A percentile compares a stretch with the other conserved stretches of the same genome.
Conservation (phyloP, 1,284 basidiomycete species). For the Cryptococcus depauperatus region DNA sequence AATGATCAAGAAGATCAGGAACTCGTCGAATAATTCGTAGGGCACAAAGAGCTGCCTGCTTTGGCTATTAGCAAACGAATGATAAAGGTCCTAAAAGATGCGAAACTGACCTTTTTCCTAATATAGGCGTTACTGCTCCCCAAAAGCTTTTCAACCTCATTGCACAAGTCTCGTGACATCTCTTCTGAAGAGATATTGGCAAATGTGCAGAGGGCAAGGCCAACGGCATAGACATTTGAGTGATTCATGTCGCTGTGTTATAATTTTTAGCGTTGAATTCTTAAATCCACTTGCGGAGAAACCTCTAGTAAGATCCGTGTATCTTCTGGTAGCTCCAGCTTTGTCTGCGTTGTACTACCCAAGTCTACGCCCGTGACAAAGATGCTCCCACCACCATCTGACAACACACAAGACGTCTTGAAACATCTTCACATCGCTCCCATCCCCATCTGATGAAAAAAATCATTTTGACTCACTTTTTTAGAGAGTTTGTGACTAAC, state of each 20-base stretch:
- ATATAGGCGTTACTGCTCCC: conserved; percentile 98
- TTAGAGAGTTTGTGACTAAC: conserved; percentile 94
- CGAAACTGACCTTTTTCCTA: conserved; percentile 77
- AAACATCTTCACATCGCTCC: not conserved
- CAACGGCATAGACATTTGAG: conserved; percentile 98
- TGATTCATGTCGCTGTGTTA: conserved; percentile 99
- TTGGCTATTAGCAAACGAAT: no score
- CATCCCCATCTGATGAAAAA: not conserved
- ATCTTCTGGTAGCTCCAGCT: no score
- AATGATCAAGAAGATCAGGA: conserved; percentile 92
- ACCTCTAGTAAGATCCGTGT: no score
- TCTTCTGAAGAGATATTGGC: conserved; percentile 99
- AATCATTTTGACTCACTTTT: conserved; percentile 83
- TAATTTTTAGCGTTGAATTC: no score
- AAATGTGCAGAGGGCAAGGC: conserved; percentile 94
- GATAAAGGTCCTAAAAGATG: not conserved
- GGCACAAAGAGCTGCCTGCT: conserved; percentile 90
- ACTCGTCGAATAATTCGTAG: conserved; percentile 92
- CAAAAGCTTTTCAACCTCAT: conserved; percentile 95
- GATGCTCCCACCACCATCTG: not conserved
- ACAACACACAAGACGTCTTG: not conserved
- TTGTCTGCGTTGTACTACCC: no score
- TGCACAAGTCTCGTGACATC: conserved; percentile 92
- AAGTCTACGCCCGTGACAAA: no score
- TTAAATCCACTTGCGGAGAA: no score